These are phyloP conservation scores for Volvox reticuliferus DNA, from an alignment of 139 green algal genomes.

Conservation along the genomic window DNA sequence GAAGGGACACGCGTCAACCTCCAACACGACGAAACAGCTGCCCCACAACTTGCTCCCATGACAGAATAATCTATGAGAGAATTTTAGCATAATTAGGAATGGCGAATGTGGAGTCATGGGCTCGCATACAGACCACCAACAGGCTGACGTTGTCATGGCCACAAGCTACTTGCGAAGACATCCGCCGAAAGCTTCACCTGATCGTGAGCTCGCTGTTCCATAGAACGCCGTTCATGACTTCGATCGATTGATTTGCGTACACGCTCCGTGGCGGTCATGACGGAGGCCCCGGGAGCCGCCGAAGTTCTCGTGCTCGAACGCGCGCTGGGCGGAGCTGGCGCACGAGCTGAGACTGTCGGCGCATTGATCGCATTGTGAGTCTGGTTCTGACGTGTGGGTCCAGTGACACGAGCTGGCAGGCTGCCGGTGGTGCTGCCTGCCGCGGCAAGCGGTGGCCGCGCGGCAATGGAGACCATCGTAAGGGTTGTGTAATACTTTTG, in stretches of 20 bases:
- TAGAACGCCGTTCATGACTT: slow-evolving; percentile 15
- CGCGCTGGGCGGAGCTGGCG: not conserved
- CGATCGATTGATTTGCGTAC: slow-evolving; percentile 41
- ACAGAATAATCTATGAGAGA: too few relatives aligned
- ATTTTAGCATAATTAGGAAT: too few relatives aligned
- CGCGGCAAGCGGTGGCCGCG: slow-evolving; percentile 15
- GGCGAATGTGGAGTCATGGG: too few relatives aligned
- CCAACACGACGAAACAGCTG: not conserved
- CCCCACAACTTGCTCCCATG: too few relatives aligned
- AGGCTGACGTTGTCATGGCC: not conserved
- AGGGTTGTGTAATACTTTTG: not conserved
- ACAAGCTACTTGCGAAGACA: not conserved
- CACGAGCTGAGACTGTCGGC: not conserved
- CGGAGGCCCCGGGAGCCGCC: slow-evolving; percentile 17
- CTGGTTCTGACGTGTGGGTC: slow-evolving; percentile 27
- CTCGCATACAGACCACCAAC: not conserved
- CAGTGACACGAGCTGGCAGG: slow-evolving; percentile 44
- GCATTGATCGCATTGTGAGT: not conserved
- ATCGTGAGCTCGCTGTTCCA: slow-evolving; percentile 7
- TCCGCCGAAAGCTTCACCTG: not conserved
- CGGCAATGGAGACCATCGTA: slow-evolving; percentile 13
- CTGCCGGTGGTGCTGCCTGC: slow-evolving; percentile 1
- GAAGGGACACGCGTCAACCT: slow-evolving; percentile 1
- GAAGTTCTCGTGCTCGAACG: slow-evolving; percentile 22
- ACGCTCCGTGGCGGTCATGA: slow-evolving; percentile 1